phyloP scores from a whole-genome alignment of 75 land plant genomes.

The Isoetes taiwanensis region DNA sequence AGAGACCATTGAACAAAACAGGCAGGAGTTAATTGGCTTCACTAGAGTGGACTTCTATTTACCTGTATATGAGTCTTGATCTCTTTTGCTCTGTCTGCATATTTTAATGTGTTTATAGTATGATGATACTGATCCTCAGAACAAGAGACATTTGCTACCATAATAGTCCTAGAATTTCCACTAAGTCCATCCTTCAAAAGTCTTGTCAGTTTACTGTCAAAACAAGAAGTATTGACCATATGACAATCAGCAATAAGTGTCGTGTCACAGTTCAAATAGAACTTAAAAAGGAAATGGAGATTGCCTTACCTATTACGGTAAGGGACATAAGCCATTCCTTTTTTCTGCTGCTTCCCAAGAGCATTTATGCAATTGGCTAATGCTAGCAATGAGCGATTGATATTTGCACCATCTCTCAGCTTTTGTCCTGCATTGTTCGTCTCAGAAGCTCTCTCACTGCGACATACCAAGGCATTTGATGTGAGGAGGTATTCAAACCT shows the following conservation, averaged over 20 bases:
- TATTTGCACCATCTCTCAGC: slow-evolving; percentile 93
- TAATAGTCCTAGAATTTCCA: slow-evolving; percentile 93
- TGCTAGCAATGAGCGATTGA: slow-evolving; percentile 91
- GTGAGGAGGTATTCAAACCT: too few species aligned
- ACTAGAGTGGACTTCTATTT: too few species aligned
- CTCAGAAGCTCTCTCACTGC: slow-evolving; percentile 96
- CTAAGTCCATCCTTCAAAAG: slow-evolving; percentile 95
- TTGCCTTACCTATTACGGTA: slow-evolving; percentile 74
- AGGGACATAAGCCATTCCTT: slow-evolving; percentile 96
- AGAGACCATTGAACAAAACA: too few species aligned
- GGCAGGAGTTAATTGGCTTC: too few species aligned
- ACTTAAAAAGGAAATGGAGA: background rate
- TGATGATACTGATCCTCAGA: slow-evolving; percentile 89
- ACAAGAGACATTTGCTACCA: slow-evolving; percentile 89
- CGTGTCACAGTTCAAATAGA: background rate
- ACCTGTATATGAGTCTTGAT: slow-evolving; percentile 95
- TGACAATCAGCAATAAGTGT: slow-evolving; percentile 5
- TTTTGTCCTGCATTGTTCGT: slow-evolving; percentile 92
- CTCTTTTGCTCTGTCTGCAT: slow-evolving; percentile 96
- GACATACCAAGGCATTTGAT: background rate
- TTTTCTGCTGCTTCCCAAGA: slow-evolving; percentile 87
- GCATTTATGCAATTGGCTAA: slow-evolving; percentile 97
- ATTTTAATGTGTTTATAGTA: slow-evolving; percentile 86
- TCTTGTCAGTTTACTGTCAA: slow-evolving; percentile 81
- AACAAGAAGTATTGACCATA: background rate